These are phyloP conservation scores for Lichenothelia convexa DNA, from an alignment of 495 filamentous ascomycete genomes.

Conservation along the genomic window DNA sequence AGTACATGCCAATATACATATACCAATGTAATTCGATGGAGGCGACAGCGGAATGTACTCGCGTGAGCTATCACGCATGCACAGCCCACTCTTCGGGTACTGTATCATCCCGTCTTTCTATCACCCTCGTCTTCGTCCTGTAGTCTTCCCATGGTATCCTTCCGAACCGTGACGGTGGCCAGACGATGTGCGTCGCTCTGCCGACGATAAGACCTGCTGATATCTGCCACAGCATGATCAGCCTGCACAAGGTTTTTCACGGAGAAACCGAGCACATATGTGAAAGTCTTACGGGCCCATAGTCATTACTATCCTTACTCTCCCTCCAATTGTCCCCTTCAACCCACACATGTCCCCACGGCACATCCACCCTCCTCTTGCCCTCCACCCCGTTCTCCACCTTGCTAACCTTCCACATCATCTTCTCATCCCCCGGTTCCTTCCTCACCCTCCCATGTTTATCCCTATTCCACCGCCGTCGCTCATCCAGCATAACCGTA, in stretches of 20 bases:
- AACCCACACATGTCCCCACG: constrained; percentile 22
- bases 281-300: constrained; percentile 19
- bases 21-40: too few relatives aligned
- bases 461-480: constrained; percentile 1
- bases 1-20: too few relatives aligned
- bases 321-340: constrained; percentile 22
- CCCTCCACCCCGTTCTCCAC: constrained; percentile 6
- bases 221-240: too few relatives aligned
- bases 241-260: too few relatives aligned
- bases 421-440: constrained; percentile 3
- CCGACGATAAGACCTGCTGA: constrained; percentile 8
- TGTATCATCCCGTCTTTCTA: too few relatives aligned
- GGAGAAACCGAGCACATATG: too few relatives aligned
- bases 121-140: constrained; percentile 7
- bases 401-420: constrained; percentile 5
- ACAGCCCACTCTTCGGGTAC: too few relatives aligned
- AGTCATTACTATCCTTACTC: constrained; percentile 18
- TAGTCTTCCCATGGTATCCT: constrained; percentile 7
- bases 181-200: constrained; percentile 7
- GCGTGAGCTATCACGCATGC: too few relatives aligned
- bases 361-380: constrained; percentile 11
- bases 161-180: constrained; percentile 6
- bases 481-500: constrained; percentile 9
- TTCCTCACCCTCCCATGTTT: not conserved
- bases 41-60: too few relatives aligned